phyloP scores from a whole-genome alignment of 2,329 filamentous ascomycete species.

The Apiospora koreana region DNA sequence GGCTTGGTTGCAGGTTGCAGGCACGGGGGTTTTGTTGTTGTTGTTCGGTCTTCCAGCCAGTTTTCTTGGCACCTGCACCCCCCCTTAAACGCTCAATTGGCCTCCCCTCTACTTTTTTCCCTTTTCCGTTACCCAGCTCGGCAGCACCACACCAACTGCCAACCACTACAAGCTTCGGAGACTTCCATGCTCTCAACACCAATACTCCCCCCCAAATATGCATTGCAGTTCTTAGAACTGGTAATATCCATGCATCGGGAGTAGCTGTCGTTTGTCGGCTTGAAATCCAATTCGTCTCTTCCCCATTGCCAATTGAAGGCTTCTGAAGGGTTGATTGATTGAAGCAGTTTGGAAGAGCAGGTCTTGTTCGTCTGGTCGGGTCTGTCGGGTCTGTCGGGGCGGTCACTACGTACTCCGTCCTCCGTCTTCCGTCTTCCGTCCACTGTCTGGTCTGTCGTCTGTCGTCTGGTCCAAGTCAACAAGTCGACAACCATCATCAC shows the following conservation, averaged over 20 bases:
- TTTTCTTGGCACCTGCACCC: not conserved
- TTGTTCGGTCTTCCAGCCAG: not conserved
- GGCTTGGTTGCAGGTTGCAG: no score
- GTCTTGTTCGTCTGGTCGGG: not conserved
- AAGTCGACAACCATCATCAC: not conserved
- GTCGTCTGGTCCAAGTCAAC: not conserved
- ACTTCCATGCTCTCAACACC: not conserved
- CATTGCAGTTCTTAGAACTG: constrained; percentile 4
- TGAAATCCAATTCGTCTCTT: not conserved
- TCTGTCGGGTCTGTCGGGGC: not conserved
- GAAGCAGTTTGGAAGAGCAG: not conserved
- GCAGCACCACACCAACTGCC: not conserved
- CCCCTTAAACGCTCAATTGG: not conserved
- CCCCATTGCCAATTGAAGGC: not conserved
- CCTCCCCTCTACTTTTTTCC: not conserved
- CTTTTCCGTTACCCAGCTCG: not conserved
- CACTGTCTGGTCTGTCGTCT: no score
- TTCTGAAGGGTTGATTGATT: not conserved
- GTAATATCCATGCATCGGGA: not conserved
- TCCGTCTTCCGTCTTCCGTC: not conserved
- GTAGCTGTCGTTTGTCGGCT: not conserved
- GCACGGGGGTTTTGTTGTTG: not conserved
- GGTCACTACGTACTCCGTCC: not conserved
- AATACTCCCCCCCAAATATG: not conserved
- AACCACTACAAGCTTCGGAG: not conserved